Base-by-base conservation (phyloP, 2,329 filamentous ascomycete genomes). In the Neonectria hederae region DNA sequence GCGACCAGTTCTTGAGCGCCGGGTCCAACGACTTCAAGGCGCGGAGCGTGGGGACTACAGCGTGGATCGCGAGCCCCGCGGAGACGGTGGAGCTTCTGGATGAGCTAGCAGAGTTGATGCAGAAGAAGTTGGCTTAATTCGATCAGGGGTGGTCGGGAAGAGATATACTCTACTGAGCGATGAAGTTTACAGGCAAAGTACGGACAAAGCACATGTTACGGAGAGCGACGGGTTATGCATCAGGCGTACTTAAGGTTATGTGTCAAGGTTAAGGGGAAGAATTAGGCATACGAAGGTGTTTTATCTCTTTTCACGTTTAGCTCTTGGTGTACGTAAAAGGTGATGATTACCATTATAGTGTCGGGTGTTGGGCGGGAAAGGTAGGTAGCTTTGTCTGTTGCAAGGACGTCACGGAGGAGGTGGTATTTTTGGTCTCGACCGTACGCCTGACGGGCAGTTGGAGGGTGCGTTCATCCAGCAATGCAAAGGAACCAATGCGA, bases 11-110 rank as follows among this genome's bases (percentile, higher is more conserved):
- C 78, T 82, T 99, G 67, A 97, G 92, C 65, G 95, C 95, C 4
- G 94, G 94, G 0, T 93, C 94, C 17, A 99, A 99, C 80, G 96
- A 99, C 79, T 99, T 98, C 83, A 97, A 97, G 83, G 92, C 95
- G 8, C 86, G 95, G 30, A 87, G 94, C 72, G 94, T 97, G 21
- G 96, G 93, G 35, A 97, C 95, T 1, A 98, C 96, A 22, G 94
- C 95, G 1, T 99, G 96, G 96, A 97, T 99, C 70, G 95, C 96
- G 1, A 97, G 89, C 75, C 96, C 96, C 0, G 84, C 86, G 0
- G 96, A 99, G 84, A 99, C 96, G 30, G 93, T 97, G 42, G 89
- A 92, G 71, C 79, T 98, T 73, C 80, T 99, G 65, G 94, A 97
- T 74, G 96, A 98, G 82, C 82, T 97, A 76, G 84, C 84, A 0